A percentile compares a stretch with the other conserved stretches of the same genome.
phyloP scores from a whole-genome alignment of 352 stramenopile genomes.

The Phytopythium boreale region DNA sequence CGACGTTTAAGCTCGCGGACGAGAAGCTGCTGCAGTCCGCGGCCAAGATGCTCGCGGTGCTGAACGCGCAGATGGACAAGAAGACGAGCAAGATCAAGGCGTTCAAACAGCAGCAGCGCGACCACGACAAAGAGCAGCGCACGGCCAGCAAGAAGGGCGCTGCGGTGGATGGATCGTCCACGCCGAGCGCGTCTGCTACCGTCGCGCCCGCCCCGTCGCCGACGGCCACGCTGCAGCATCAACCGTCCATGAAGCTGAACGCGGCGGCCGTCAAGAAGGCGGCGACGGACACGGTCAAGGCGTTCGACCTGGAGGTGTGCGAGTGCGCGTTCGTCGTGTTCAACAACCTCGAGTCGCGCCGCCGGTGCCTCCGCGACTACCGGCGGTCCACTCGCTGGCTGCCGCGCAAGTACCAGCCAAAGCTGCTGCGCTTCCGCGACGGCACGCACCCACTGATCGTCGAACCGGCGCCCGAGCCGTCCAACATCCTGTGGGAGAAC shows the following conservation, averaged over 20 bases:
- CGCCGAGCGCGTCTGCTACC: neutral
- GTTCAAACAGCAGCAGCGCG: constrained; percentile 35
- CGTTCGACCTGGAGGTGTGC: constrained; percentile 59
- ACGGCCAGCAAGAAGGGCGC: constrained; percentile 4
- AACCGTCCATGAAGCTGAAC: constrained; percentile 9
- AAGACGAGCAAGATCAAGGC: constrained; percentile 69
- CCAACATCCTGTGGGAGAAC: constrained; percentile 89
- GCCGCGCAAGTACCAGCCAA: constrained; percentile 46
- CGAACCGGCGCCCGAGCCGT: constrained; percentile 59
- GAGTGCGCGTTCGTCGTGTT: constrained; percentile 88
- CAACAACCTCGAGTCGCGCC: constrained; percentile 78
- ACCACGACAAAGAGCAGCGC: constrained; percentile 10
- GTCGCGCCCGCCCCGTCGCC: neutral
- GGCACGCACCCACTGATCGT: constrained; percentile 47
- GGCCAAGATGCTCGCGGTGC: constrained; percentile 23
- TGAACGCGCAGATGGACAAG: constrained; percentile 36
- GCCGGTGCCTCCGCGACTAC: constrained; percentile 79
- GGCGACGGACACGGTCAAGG: constrained; percentile 22
- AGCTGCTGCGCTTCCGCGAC: constrained; percentile 55
- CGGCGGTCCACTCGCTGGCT: constrained; percentile 42
- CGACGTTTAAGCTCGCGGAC: constrained; percentile 28
- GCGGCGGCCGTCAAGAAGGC: constrained; percentile 19
- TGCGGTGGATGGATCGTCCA: neutral
- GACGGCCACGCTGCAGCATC: neutral
- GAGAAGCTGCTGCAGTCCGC: constrained; percentile 34